Base-by-base conservation (phyloP, 805 yeast species). In the Torulaspora quercuum region DNA sequence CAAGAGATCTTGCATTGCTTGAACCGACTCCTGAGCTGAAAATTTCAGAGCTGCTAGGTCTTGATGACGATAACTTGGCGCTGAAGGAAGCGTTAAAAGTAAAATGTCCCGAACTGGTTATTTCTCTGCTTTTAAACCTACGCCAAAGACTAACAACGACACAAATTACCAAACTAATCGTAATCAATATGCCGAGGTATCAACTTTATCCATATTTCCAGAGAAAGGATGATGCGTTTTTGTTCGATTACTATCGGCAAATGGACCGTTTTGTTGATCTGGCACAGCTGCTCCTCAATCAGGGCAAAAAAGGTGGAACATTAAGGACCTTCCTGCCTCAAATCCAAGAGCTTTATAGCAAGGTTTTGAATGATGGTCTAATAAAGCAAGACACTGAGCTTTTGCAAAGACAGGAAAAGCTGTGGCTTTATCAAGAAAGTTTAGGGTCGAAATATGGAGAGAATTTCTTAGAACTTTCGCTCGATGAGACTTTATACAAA, bases 41-140 rank as follows among this genome's bases (percentile, higher is more conserved):
- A 44, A 73, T 87, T 1, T 73, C 78, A 7, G 66, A 81, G 33
- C 68, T 86, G 23, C 56, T 87, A 15, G 77, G 75, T 14, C 79
- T 85, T 70, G 87, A 83, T 29, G 88, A 85, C 49, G 68, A 76
- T 28, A 82, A 76, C 38, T 55, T 75, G 29, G 95, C 95, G 0
- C 57, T 88, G 25, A 56, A 70, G 28, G 83, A 81, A 48, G 75
- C 90, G 0, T 73, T 81, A 28, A 78, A 74, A 42, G 69, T 76
- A 23, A 72, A 76, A 11, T 75, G 78, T 48, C 71, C 70, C 27
- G 87, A 81, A 53, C 64, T 86, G 23, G 69, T 81, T 6, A 19
- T 48, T n/a, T 52, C 58, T 3, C 36, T 49, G 13, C 53, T 90
- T 29, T 53, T 78, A 11, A 66, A 70, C 16, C 63, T 89, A 16